Evolutionary conservation across 2,329 filamentous ascomycete species (phyloP), one percentile per base, ranked within the genome.

Genomic region (Davidsoniella eucalypti): DNA sequence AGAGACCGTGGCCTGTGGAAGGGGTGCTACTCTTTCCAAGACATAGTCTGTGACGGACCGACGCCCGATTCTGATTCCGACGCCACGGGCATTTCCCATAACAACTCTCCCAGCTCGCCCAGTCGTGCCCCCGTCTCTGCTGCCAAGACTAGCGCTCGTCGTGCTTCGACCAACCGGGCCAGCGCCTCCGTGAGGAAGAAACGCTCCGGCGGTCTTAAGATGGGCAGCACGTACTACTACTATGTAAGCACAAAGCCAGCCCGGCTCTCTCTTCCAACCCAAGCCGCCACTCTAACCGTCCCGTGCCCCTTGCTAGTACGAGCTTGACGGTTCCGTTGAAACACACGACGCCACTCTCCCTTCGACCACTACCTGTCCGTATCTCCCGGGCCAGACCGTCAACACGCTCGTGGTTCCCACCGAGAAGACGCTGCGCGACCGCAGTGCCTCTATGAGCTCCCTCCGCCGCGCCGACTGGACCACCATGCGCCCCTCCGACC

Each of bases 151-250:
- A 41, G 8, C n/a, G 9, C 14, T 41, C 8, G 18, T 21, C 26
- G 3, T 29, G 26, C 7, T 29, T 10, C 26, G 7, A 29, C 7
- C 26, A 5, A 5, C 26, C 26, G 26, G 17, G 18, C 14, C 44
- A 33, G 26, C 26, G 14, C 44, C 10, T 46, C 16, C 6, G 26
- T 25, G 37, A 18, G 37, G 14, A 40, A 10, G 58, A 76, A 76
- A 57, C 49, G 50, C 16, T 46, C 51, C 42, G 87, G 87, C 52
- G 88, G 84, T 48, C 72, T 95, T 56, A 92, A 83, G 64, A 94
- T 94, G 84, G 88, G 88, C 42, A 79, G 83, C 54, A 92, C 82
- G 14, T 95, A 95, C 65, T 95, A 90, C 74, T 96, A 94, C 70
- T 95, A 92, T 67, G 87, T 93, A 69, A 67, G 84, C 18, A 72